These are phyloP conservation scores for Tubosaeta sp. DNA, from an alignment of 768 basidiomycete species.

Conservation along the genomic window DNA sequence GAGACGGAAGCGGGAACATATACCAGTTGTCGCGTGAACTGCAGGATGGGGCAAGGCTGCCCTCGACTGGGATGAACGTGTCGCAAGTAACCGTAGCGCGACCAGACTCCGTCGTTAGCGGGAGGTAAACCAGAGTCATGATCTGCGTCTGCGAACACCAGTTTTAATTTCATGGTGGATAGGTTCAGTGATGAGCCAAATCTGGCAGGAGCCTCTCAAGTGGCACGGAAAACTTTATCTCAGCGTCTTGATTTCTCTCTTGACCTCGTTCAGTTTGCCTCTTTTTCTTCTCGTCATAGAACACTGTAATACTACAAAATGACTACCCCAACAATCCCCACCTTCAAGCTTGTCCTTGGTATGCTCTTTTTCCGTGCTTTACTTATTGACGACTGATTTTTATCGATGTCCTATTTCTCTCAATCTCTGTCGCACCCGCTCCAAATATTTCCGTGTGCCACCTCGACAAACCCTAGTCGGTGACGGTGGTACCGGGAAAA, in stretches of 20 bases:
- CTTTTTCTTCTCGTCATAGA: constrained; percentile 21
- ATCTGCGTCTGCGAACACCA: background rate
- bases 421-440: constrained; percentile 7
- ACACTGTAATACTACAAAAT: constrained; percentile 33
- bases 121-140: no score
- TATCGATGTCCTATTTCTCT: constrained; percentile 47
- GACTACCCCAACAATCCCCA: constrained; percentile 54
- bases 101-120: no score
- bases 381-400: constrained; percentile 20
- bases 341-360: constrained; percentile 99
- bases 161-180: no score
- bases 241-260: constrained; percentile 33
- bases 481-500: constrained; percentile 97
- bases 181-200: constrained; percentile 20
- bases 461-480: constrained; percentile 54
- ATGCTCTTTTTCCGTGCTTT: background rate
- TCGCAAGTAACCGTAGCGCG: no score
- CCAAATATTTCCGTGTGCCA: background rate
- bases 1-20: no score
- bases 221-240: constrained; percentile 36
- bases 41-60: no score
- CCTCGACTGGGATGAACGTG: no score
- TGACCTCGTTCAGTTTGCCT: constrained; percentile 21
- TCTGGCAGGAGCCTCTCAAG: constrained; percentile 18
- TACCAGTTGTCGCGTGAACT: no score